Base-by-base conservation (phyloP, 441 rosid species). In the Pelargonium fulgidum region DNA sequence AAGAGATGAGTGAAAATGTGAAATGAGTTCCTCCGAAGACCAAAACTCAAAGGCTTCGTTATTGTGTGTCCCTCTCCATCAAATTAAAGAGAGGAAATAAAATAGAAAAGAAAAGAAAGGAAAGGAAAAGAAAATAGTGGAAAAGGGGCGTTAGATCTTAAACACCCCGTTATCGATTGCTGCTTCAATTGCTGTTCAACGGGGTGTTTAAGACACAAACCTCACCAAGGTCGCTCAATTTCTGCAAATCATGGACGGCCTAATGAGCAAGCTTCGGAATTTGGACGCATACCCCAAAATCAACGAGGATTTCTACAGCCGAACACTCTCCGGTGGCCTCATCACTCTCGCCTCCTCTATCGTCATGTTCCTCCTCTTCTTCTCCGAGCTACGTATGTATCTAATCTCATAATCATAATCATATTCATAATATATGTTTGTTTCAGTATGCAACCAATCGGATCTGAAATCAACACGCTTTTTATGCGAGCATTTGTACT, bases 261-360 rank as follows among this genome's bases (percentile, higher is more conserved):
- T 89, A 10, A 77, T 91, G 85, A 73, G 83, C 70, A 89, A 79
- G 86, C 68, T 89, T 44, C 79, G 93, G 84, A 89, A 81, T 77
- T 81, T 91, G 77, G 98, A 91, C 68, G 98, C 96, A 0, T 91
- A 91, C 77, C 97, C 98, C 0, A 93, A 91, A 76, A 83, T 91
- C 83, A 93, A 93, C 13, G 97, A 93, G 78, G 98, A 93, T 80
- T 93, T 93, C 79, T 91, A 91, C 73, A 87, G 95, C 82, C 94
- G 93, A 9, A 89, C 98, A 0, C 86, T 91, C 68, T 88, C 95
- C 81, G 97, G 97, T 56, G 98, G 98, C 67, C 79, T 91, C 65
- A 89, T 93, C 75, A 91, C 98, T 42, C 79, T 93, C 71, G 70
- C 82, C 68, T 93, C 98, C 73, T 88, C 98, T 80, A 68, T 91